These are phyloP conservation scores for Yamadazyma dendronema DNA, from an alignment of 1,139 yeast genomes.

Conservation along the genomic window DNA sequence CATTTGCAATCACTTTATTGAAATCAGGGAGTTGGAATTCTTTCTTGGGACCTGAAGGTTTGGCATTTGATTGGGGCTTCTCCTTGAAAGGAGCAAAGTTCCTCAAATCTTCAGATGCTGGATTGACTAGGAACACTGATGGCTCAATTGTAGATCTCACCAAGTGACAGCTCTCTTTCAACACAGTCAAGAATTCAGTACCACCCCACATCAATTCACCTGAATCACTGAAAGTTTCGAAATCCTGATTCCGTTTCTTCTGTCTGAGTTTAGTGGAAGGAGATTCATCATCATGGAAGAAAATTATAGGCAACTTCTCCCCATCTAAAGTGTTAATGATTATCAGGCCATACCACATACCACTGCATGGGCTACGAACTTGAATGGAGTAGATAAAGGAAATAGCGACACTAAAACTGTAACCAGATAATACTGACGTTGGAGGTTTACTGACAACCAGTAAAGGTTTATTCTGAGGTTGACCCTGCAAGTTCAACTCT, in stretches of 20 bases:
- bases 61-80: conserved; percentile 15
- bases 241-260: conserved; percentile 55
- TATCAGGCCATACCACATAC: conserved; percentile 92
- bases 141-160: conserved; percentile 72
- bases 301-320: conserved; percentile 73
- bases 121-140: conserved; percentile 73
- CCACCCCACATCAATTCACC: conserved; percentile 90
- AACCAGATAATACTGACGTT: conserved; percentile 54
- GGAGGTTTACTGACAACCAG: conserved; percentile 32
- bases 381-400: conserved; percentile 73
- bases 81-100: conserved; percentile 67
- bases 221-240: conserved; percentile 71
- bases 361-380: conserved; percentile 75
- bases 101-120: conserved; percentile 71
- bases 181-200: conserved; percentile 59
- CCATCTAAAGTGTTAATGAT: conserved; percentile 69
- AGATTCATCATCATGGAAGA: conserved; percentile 88
- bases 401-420: conserved; percentile 62
- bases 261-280: conserved; percentile 69
- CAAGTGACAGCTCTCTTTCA: conserved; percentile 55
- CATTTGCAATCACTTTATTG: conserved; percentile 54
- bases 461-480: too few species aligned
- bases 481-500: too few species aligned
- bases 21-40: conserved; percentile 38
- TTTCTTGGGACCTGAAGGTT: background rate